Evolutionary conservation across 2,329 filamentous ascomycete genomes (phyloP), one percentile per base, ranked within the genome.

Genomic region (Fusarium dlaminii): DNA sequence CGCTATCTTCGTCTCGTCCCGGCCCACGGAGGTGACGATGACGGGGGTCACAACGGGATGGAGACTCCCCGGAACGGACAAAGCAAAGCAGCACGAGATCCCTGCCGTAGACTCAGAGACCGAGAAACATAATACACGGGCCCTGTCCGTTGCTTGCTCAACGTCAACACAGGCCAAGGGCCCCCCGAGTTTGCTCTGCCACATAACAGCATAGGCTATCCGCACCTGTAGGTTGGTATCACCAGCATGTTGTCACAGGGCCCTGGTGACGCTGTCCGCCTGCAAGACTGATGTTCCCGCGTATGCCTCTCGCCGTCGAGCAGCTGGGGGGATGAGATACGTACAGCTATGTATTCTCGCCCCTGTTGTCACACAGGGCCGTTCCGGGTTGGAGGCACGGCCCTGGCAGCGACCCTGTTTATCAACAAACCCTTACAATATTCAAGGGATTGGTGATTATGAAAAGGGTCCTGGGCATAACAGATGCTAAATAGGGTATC

Each of bases 61-160:
- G 61, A 66, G 65, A 63, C 67, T 45, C 62, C 66, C 70, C 72
- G 62, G 74, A 59, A 68, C 67, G 67, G 73, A 64, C 68, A 64
- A 66, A 63, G 63, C 70, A 76, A 62, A 64, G 58, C 66, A 72
- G 68, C 48, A 75, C 58, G 60, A 60, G 42, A 75, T 68, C 74
- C 75, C 69, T 76, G 72, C 68, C 52, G 64, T 54, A 52, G 54
- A 45, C 57, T 67, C 63, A 74, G 59, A 70, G 61, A 73, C 73
- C 63, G 65, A 74, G 60, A 70, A 67, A 66, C 72, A 75, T 70
- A 72, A 72, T 55, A 72, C 54, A 59, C 61, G 40, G 64, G 74
- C 75, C 75, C 75, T 77, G 75, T 76, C 70, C 63, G 75, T 78
- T 77, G 75, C 75, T 77, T 75, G 69, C 68, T 65, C 75, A 77